Evolutionary conservation across 148 eudicot species (phyloP).

Genomic region (Nyssa sinensis): DNA sequence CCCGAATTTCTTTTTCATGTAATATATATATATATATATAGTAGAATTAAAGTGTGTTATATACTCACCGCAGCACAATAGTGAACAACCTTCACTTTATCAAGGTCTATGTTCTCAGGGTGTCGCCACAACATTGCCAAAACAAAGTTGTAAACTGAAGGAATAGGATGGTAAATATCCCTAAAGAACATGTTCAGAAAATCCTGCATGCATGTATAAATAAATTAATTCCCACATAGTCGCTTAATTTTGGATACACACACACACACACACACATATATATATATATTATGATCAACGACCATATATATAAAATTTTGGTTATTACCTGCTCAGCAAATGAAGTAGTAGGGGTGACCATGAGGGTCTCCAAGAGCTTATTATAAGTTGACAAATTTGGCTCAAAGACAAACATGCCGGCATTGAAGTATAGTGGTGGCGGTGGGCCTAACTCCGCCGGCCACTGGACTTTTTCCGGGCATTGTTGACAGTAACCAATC

Average conservation of each 20-base stretch:
- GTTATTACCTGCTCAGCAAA: conserved; percentile 15
- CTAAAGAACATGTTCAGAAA: conserved; percentile 10
- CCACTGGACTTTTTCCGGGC: conserved; percentile 17
- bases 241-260: not conserved
- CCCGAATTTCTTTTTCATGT: too few species aligned
- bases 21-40: not conserved
- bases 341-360: conserved; percentile 9
- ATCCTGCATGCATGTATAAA: conserved; percentile 2
- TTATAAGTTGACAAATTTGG: conserved; percentile 9
- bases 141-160: conserved; percentile 14
- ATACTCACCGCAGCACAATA: conserved; percentile 18
- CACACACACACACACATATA: not conserved
- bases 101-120: conserved; percentile 13
- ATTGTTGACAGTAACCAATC: conserved; percentile 18
- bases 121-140: conserved; percentile 19
- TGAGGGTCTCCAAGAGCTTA: conserved; percentile 12
- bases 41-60: not conserved
- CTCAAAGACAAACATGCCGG: conserved; percentile 18
- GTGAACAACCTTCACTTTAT: conserved; percentile 12
- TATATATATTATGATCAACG: too few species aligned
- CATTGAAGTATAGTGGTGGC: conserved; percentile 16
- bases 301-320: not conserved
- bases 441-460: conserved; percentile 10
- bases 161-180: conserved; percentile 7
- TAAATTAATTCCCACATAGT: not conserved